These are phyloP conservation scores for Nannochloropsis oceanica DNA, from an alignment of 108 stramenopile genomes.

Conservation along the genomic window DNA sequence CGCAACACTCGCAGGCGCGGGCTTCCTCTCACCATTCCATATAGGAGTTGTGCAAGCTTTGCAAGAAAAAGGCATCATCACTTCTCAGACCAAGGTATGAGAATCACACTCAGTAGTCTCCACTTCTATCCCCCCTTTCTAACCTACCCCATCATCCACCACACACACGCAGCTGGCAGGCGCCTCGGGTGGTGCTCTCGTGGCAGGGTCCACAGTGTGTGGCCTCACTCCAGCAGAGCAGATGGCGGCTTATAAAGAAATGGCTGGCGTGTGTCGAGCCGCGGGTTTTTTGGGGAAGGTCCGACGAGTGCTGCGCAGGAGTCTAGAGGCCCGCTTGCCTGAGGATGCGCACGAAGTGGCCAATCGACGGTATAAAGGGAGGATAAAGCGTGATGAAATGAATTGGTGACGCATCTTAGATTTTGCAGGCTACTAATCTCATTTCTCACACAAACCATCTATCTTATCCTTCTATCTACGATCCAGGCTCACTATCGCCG, in stretches of 20 bases:
- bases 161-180: not conserved
- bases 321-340: not conserved
- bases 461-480: not conserved
- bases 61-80: not conserved
- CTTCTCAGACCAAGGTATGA: not conserved
- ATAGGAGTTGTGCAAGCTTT: not conserved
- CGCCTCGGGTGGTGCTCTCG: not conserved
- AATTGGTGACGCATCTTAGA: not conserved
- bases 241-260: not conserved
- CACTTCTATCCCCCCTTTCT: not conserved
- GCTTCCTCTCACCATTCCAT: not conserved
- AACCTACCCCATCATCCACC: not conserved
- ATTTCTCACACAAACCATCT: not conserved
- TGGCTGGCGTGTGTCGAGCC: not conserved
- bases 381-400: no score
- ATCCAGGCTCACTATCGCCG: not conserved
- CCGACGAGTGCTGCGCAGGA: not conserved
- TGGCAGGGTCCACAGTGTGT: not conserved
- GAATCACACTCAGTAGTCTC: not conserved
- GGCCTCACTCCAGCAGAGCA: not conserved
- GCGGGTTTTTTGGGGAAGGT: not conserved
- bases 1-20: not conserved
- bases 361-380: not conserved
- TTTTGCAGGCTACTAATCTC: not conserved
- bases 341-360: not conserved